phyloP scores from a whole-genome alignment of 1,284 basidiomycete genomes.

The Neotropicomus parvogracilis region DNA sequence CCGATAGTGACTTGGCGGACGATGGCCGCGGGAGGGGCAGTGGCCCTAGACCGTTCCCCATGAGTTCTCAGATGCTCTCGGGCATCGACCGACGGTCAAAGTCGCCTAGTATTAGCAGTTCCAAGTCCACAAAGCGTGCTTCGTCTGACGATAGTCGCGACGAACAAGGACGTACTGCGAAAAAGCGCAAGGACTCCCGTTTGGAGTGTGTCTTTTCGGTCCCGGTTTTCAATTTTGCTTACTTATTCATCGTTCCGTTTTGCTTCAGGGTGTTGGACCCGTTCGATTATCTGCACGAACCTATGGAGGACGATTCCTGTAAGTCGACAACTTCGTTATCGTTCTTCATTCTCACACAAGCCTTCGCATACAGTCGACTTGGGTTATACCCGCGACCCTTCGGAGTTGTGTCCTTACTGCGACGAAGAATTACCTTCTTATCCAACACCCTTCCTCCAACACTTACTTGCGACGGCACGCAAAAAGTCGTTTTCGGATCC shows the following conservation, averaged over 20 bases:
- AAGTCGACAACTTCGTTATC: conserved; percentile 9
- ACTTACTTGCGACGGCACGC: conserved; percentile 50
- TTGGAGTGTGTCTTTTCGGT: conserved; percentile 23
- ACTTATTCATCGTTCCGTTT: not conserved
- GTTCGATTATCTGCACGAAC: conserved; percentile 19
- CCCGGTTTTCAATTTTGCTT: not conserved
- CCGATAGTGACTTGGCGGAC: not conserved
- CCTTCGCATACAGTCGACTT: conserved; percentile 18
- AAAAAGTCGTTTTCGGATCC: conserved; percentile 55
- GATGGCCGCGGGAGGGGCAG: conserved; percentile 1
- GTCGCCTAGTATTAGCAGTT: conserved; percentile 16
- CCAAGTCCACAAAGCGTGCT: conserved; percentile 34
- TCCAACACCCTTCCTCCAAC: conserved; percentile 57
- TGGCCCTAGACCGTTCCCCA: conserved; percentile 45
- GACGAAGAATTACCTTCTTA: conserved; percentile 60
- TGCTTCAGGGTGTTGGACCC: conserved; percentile 12
- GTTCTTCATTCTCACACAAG: conserved; percentile 8
- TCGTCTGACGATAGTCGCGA: conserved; percentile 35
- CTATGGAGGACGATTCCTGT: conserved; percentile 29
- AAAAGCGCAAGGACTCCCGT: conserved; percentile 30
- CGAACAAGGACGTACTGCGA: conserved; percentile 35
- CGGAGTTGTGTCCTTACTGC: conserved; percentile 72
- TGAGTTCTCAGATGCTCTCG: conserved; percentile 44
- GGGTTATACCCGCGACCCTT: conserved; percentile 49
- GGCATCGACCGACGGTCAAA: conserved; percentile 33